Evolutionary conservation across 257 asterid genomes (phyloP), one percentile per base, ranked within the genome.

Genomic region (Nicotiana knightiana): DNA sequence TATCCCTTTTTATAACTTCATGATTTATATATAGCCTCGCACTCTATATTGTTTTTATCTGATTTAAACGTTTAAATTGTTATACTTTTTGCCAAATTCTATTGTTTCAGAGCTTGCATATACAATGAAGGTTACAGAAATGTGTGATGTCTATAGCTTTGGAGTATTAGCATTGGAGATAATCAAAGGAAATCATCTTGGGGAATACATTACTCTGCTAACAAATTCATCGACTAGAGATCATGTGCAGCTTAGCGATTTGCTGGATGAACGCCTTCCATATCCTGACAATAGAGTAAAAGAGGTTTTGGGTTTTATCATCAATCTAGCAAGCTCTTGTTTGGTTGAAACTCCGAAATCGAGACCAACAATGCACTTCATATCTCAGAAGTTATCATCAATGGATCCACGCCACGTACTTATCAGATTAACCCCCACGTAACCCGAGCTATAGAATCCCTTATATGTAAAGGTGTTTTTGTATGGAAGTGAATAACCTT

Each of bases 141-240:
- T 28, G 67, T 53, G 65, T 58, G 81, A 77, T 2, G 81, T 77
- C 3, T 77, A 77, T 58, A 57, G 81, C 68, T 77, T 77, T 28
- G 81, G 81, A 77, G 55, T 77, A 21, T 57, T 77, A 54, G 68
- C 54, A 6, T 77, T 77, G 51, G 81, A 77, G 21, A 64, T 77
- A 46, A 54, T 77, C 53, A 57, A 54, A 57, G 81, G 81, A 28
- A n/a, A 77, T 3, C 82, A 79, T 79, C 73, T 18, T 8, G 33
- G 32, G 9, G 57, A 78, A 15, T 77, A 13, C 30, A 9, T 57
- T 24, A 10, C 10, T 15, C 12, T 13, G 37, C 11, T 77, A 15
- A 15, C 55, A 33, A 57, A 18, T 63, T 9, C 24, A 17, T 63
- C 37, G 6, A 26, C 18, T 43, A n/a, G 39, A 16, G 9, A 28